Conservation (phyloP, 1,139 yeast genomes). For the Saccharomyces hybrid region DNA sequence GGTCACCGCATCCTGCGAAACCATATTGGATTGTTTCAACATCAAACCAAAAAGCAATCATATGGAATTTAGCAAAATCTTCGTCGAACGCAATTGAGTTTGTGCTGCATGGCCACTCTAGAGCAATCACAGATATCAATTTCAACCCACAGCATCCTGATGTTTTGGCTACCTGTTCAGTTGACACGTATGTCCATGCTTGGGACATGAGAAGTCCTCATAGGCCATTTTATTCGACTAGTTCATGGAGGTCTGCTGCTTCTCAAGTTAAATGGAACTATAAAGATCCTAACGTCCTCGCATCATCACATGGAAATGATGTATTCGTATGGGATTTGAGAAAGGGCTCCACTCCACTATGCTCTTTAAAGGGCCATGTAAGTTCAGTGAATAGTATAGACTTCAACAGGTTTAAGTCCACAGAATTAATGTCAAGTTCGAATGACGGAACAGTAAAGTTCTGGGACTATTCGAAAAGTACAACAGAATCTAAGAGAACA, state of each 20-base stretch:
- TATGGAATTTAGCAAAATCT: slow-evolving; percentile 83
- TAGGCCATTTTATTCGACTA: slow-evolving; percentile 66
- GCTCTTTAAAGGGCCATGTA: slow-evolving; percentile 61
- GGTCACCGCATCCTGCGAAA: slow-evolving; percentile 84
- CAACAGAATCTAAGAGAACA: slow-evolving; percentile 46
- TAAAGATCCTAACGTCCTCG: slow-evolving; percentile 64
- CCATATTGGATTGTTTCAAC: slow-evolving; percentile 93
- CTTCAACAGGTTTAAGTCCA: slow-evolving; percentile 55
- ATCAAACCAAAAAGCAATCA: slow-evolving; percentile 86
- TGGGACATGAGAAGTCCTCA: slow-evolving; percentile 88
- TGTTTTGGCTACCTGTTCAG: slow-evolving; percentile 84
- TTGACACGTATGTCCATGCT: slow-evolving; percentile 75
- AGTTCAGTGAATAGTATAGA: slow-evolving; percentile 87
- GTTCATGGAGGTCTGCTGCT: slow-evolving; percentile 94
- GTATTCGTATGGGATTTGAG: slow-evolving; percentile 84
- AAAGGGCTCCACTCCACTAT: slow-evolving; percentile 69
- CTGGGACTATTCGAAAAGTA: slow-evolving; percentile 57
- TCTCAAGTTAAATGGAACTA: slow-evolving; percentile 93
- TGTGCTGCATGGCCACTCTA: slow-evolving; percentile 77
- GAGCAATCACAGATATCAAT: slow-evolving; percentile 94
- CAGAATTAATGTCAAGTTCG: slow-evolving; percentile 68
- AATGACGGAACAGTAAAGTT: slow-evolving; percentile 81
- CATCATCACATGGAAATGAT: slow-evolving; percentile 77
- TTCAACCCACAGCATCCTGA: slow-evolving; percentile 87
- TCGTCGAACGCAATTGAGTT: slow-evolving; percentile 75